Conservation (phyloP, 306 rosid species). For the Lathyrus sativus region DNA sequence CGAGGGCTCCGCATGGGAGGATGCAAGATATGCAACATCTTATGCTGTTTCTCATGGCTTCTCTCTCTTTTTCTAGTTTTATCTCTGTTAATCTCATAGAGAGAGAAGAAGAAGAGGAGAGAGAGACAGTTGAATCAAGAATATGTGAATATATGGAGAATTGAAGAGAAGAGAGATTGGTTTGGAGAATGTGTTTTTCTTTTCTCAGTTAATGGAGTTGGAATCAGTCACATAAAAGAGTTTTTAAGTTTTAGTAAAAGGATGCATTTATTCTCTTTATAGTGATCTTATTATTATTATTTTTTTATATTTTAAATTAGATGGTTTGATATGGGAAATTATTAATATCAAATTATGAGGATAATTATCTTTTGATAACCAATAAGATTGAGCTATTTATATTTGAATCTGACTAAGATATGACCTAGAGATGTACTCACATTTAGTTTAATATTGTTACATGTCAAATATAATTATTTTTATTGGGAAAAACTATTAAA, state of each 20-base stretch:
- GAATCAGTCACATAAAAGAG: conserved; percentile 46
- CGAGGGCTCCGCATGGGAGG: conserved; percentile 90
- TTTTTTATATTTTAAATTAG: not conserved
- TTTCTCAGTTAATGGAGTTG: conserved; percentile 42
- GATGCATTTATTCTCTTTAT: conserved; percentile 33
- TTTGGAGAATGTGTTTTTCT: conserved; percentile 6
- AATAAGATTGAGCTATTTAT: too few relatives aligned
- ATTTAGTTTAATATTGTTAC: too few relatives aligned
- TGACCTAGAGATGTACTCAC: too few relatives aligned
- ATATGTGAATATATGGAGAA: conserved; percentile 19
- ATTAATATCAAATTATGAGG: not conserved
- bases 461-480: too few relatives aligned
- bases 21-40: conserved; percentile 97
- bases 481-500: too few relatives aligned
- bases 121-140: conserved; percentile 3
- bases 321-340: not conserved
- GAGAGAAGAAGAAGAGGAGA: conserved; percentile 26
- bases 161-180: not conserved
- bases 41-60: conserved; percentile 69
- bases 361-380: too few relatives aligned
- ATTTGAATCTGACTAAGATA: too few relatives aligned
- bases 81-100: conserved; percentile 43
- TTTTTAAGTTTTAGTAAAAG: conserved; percentile 26
- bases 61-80: conserved; percentile 12
- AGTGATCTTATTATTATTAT: not conserved